Evolutionary conservation across 371 early-diverging fungal genomes (phyloP).

Genomic region (Choanephora cucurbitarum): DNA sequence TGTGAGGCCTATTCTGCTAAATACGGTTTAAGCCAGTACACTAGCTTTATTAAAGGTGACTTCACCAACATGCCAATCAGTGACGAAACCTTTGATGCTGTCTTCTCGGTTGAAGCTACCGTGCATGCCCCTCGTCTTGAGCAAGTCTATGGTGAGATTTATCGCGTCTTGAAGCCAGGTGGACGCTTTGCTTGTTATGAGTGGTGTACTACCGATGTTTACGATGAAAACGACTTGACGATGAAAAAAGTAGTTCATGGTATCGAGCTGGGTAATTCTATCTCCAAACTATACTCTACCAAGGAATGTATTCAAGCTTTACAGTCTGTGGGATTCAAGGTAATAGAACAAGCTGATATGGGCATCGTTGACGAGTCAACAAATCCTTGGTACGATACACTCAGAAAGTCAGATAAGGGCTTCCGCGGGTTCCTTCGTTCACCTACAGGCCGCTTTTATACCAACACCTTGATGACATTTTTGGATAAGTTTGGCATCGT

Average conservation of each 20-base stretch:
- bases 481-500: slow-evolving; percentile 69
- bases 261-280: slow-evolving; percentile 80
- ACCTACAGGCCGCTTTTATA: slow-evolving; percentile 53
- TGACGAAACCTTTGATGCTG: slow-evolving; percentile 65
- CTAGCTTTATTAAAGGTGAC: slow-evolving; percentile 69
- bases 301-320: slow-evolving; percentile 63
- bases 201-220: slow-evolving; percentile 75
- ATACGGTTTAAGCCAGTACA: slow-evolving; percentile 52
- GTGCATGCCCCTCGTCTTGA: slow-evolving; percentile 70
- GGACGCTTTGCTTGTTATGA: slow-evolving; percentile 73
- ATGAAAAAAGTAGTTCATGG: slow-evolving; percentile 70
- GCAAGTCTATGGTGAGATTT: slow-evolving; percentile 73
- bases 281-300: slow-evolving; percentile 72
- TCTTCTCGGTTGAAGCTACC: slow-evolving; percentile 80
- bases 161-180: slow-evolving; percentile 79
- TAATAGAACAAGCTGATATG: slow-evolving; percentile 62
- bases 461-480: slow-evolving; percentile 59
- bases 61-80: slow-evolving; percentile 78
- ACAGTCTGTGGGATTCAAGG: slow-evolving; percentile 73
- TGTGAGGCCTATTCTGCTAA: slow-evolving; percentile 65
- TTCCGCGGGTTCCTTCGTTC: slow-evolving; percentile 57
- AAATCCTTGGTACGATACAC: slow-evolving; percentile 72
- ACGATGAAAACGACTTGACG: slow-evolving; percentile 62
- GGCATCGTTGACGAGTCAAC: slow-evolving; percentile 56
- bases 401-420: slow-evolving; percentile 44